Evolutionary conservation across 2,329 filamentous ascomycete genomes (phyloP), one percentile per base, ranked within the genome.

Genomic region (Stromatinia cepivora): DNA sequence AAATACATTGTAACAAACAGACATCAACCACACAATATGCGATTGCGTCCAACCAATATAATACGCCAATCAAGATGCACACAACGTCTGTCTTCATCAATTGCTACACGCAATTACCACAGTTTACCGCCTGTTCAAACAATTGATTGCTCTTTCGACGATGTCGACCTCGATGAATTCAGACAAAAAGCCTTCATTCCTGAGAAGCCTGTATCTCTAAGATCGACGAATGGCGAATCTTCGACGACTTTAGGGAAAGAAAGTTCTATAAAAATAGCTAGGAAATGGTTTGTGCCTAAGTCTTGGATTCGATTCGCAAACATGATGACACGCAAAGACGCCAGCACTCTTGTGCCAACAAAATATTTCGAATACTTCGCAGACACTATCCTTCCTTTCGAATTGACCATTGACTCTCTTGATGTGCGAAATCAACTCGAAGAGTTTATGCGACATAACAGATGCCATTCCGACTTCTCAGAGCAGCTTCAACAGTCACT

Each of bases 201-300:
- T 1, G 82, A 85, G 59, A 79, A 77, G 25, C 89, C 90, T 2
- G 78, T 83, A 13, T 77, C 89, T 25, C 79, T 88, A 8, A 82
- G 82, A n/a, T 57, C 69, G 20, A 50, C 39, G 48, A 39, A 25
- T 22, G 25, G 39, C 22, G 39, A 11, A 69, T n/a, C 7, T 48
- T 54, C 58, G 77, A 54, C 57, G 31, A 39, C 4, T 15, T 28
- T 34, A 22, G 48, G 46, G n/a, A 54, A 79, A 45, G 76, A 77
- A 9, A 75, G 77, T 3, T 85, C 85, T 62, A 76, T 90, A 0
- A 86, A 87, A 0, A 88, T 88, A 1, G 79, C 83, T 28, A 75
- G 75, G 5, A 86, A 85, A 72, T 92, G 90, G 90, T 92, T 92
- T 74, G 1, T 22, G 8, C 31, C 48, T n/a, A 22, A n/a, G 9